These are phyloP conservation scores for Neonectria ditissima DNA, from an alignment of 2,329 filamentous ascomycete genomes.

Conservation along the genomic window DNA sequence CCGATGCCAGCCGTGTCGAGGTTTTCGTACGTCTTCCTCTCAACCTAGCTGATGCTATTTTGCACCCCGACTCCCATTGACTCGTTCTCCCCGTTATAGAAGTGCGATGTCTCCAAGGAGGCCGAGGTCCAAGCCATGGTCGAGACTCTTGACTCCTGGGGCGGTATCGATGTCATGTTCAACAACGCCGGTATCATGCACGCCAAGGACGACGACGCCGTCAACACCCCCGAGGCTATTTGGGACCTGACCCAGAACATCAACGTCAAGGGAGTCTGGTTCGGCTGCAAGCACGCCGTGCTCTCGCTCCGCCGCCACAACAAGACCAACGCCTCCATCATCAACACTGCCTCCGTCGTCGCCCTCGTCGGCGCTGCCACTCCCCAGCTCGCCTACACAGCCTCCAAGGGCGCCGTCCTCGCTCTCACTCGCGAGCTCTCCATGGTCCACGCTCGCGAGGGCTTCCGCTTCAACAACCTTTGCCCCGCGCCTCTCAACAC, in stretches of 20 bases:
- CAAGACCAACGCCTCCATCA: conserved; percentile 84
- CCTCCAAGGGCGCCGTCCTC: conserved; percentile 91
- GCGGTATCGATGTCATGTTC: conserved; percentile 91
- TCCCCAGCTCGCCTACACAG: conserved; percentile 91
- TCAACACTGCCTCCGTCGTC: conserved; percentile 93
- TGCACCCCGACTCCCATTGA: neutral
- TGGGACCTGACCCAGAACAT: conserved; percentile 95
- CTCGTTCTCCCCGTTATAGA: conserved; percentile 34
- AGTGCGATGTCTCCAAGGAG: conserved; percentile 87
- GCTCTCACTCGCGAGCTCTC: conserved; percentile 91
- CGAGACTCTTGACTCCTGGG: conserved; percentile 82
- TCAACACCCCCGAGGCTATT: conserved; percentile 88
- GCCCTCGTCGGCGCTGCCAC: conserved; percentile 89
- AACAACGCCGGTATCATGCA: conserved; percentile 99
- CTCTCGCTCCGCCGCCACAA: conserved; percentile 81
- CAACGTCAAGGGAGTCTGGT: conserved; percentile 99
- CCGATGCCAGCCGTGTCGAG: conserved; percentile 70
- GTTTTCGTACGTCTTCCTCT: conserved; percentile 58
- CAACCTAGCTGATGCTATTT: neutral
- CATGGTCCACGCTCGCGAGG: conserved; percentile 90
- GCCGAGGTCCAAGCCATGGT: conserved; percentile 80
- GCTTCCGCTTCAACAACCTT: conserved; percentile 89
- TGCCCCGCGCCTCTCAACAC: conserved; percentile 95
- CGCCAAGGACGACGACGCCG: conserved; percentile 80
- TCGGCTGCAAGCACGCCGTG: conserved; percentile 91